Conservation (phyloP, 192 early-diverging fungal species). For the Coemansia sp. region DNA sequence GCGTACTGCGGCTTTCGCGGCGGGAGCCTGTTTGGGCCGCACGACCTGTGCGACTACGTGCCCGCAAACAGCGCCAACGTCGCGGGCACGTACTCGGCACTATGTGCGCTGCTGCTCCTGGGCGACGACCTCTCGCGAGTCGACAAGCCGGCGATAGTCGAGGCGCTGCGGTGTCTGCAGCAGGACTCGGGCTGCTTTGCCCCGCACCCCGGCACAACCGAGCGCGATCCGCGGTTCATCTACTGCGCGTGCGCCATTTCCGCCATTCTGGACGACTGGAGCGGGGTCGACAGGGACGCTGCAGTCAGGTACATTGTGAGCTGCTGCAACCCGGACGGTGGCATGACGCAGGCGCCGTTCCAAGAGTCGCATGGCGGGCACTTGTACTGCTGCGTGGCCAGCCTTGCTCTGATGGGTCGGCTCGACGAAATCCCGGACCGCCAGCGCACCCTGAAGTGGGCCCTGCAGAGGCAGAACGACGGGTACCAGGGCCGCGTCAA, state of each 20-base stretch:
- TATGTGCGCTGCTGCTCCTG: slow-evolving; percentile 76
- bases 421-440: slow-evolving; percentile 60
- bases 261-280: slow-evolving; percentile 88
- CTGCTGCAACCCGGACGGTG: slow-evolving; percentile 56
- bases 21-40: slow-evolving; percentile 55
- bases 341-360: slow-evolving; percentile 75
- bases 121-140: slow-evolving; percentile 91
- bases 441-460: slow-evolving; percentile 70
- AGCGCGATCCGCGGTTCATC: slow-evolving; percentile 89
- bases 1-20: slow-evolving; percentile 58
- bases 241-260: slow-evolving; percentile 89
- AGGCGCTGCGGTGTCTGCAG: slow-evolving; percentile 68
- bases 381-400: slow-evolving; percentile 87
- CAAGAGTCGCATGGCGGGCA: slow-evolving; percentile 90
- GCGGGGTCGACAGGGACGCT: slow-evolving; percentile 70
- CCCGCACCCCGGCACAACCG: slow-evolving; percentile 67
- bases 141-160: slow-evolving; percentile 67
- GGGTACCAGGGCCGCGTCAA: slow-evolving; percentile 93
- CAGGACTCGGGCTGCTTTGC: slow-evolving; percentile 77
- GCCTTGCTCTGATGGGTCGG: slow-evolving; percentile 73
- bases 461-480: slow-evolving; percentile 70
- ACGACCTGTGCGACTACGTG: slow-evolving; percentile 20
- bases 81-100: slow-evolving; percentile 90
- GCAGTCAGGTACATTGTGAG: slow-evolving; percentile 35
- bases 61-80: slow-evolving; percentile 62